phyloP scores from a whole-genome alignment of 208 protist genomes.

The Entamoeba dispar region DNA sequence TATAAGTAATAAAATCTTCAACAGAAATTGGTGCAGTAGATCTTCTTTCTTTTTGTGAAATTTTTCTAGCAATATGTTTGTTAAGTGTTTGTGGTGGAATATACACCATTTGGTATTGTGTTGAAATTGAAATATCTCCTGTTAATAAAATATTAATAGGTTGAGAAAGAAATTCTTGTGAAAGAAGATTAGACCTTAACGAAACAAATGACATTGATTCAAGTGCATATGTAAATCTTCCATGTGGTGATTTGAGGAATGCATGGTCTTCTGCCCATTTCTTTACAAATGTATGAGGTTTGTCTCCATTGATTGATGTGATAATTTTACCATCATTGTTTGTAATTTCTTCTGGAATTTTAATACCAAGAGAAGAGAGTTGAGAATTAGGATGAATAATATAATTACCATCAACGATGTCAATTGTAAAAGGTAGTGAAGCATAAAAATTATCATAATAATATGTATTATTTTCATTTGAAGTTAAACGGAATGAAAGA shows the following conservation, averaged over 20 bases:
- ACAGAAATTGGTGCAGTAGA: background rate
- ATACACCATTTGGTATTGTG: background rate
- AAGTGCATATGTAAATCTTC: background rate
- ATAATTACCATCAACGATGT: background rate
- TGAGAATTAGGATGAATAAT: background rate
- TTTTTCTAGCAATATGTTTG: no score
- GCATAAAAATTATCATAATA: background rate
- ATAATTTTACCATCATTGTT: background rate
- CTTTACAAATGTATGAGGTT: background rate
- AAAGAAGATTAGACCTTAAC: background rate
- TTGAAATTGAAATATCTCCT: background rate
- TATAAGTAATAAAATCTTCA: background rate
- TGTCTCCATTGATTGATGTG: background rate
- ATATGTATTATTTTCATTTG: background rate
- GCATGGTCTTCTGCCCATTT: background rate
- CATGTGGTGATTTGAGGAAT: background rate
- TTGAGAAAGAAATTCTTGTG: background rate
- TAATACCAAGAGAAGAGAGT: background rate
- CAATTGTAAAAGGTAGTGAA: background rate
- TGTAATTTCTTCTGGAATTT: background rate
- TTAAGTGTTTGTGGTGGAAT: background rate
- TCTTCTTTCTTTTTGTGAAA: background rate
- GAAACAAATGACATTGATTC: background rate
- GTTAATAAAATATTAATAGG: background rate
- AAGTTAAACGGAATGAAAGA: background rate